These are phyloP conservation scores for Aegilops bicornis DNA, from an alignment of 176 grass and related monocot genomes.

Conservation along the genomic window DNA sequence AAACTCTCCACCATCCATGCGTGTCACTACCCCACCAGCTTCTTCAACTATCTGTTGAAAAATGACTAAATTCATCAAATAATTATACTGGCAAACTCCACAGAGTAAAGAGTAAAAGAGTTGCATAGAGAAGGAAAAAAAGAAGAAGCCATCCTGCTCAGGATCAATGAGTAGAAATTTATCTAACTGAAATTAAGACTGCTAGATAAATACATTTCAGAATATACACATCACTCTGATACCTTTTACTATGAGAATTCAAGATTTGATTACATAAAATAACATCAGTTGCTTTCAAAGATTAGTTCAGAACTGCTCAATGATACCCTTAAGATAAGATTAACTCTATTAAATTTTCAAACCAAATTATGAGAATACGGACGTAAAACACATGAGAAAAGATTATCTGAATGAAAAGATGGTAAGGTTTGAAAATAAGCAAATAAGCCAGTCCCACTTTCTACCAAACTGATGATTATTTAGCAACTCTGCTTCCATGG, in stretches of 20 bases:
- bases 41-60: constrained; percentile 87
- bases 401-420: constrained; percentile 13
- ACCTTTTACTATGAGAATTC: background rate
- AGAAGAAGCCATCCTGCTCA: background rate
- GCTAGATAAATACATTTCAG: background rate
- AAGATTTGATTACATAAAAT: constrained; percentile 2
- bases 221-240: constrained; percentile 5
- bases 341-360: background rate
- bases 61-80: constrained; percentile 11
- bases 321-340: background rate
- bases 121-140: background rate
- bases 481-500: background rate
- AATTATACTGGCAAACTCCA: constrained; percentile 19
- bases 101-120: constrained; percentile 7
- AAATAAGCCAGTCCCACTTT: background rate
- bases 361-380: background rate
- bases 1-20: constrained; percentile 89
- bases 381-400: background rate
- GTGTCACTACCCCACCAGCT: constrained; percentile 79
- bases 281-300: background rate
- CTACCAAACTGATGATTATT: background rate
- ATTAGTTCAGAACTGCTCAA: background rate
- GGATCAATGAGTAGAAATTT: background rate
- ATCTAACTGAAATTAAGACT: constrained; percentile 8
- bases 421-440: background rate